Evolutionary conservation across 73 alveolate species (phyloP).

Genomic region (Tetrahymena elliotti): DNA sequence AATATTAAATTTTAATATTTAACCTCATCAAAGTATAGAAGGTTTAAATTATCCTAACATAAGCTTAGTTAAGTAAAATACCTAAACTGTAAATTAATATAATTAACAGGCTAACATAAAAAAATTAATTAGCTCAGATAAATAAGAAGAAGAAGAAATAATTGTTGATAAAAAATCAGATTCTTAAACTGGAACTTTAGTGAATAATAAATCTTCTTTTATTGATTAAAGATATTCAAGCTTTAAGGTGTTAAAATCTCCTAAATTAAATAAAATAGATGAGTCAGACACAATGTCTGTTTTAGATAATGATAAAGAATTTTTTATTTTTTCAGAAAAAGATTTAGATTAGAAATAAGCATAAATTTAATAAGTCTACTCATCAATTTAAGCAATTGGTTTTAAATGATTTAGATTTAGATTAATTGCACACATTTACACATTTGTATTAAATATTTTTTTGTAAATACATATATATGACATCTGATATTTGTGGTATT

Average conservation of each 20-base stretch:
- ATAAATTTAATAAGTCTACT: neutral
- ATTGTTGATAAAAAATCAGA: neutral
- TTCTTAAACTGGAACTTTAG: neutral
- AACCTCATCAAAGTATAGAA: neutral
- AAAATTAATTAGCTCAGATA: neutral
- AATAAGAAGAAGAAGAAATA: neutral
- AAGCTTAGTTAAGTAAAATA: neutral
- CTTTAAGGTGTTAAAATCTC: neutral
- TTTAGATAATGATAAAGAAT: neutral
- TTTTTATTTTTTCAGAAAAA: neutral
- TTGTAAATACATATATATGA: too few relatives aligned
- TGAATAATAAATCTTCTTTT: neutral
- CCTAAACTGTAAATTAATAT: too few relatives aligned
- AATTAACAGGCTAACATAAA: neutral
- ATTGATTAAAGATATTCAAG: neutral
- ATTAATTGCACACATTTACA: too few relatives aligned
- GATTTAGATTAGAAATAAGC: neutral
- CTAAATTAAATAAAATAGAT: neutral
- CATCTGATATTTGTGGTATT: too few relatives aligned
- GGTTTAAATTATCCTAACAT: neutral
- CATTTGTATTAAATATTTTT: too few relatives aligned
- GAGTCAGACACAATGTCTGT: neutral
- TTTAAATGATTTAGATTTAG: neutral
- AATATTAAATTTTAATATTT: neutral
- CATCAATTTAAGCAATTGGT: neutral